phyloP scores from a whole-genome alignment of 2,329 filamentous ascomycete species.

The Colletotrichum camelliae region DNA sequence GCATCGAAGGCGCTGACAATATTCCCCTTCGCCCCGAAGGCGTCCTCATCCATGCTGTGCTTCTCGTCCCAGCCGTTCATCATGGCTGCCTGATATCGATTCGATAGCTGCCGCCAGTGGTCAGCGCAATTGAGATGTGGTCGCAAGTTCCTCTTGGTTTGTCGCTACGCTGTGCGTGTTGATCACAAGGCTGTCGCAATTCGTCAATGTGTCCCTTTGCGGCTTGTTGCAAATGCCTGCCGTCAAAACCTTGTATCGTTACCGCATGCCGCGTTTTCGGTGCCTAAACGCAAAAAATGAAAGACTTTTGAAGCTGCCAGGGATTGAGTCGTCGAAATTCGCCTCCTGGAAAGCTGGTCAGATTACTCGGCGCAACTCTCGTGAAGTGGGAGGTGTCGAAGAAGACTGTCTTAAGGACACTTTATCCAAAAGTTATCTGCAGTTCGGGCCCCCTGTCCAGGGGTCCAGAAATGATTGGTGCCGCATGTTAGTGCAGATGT shows the following conservation, averaged over 20 bases:
- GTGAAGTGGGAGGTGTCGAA: not conserved
- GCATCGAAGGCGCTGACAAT: slow-evolving; percentile 92
- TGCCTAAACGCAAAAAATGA: not conserved
- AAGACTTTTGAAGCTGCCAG: not conserved
- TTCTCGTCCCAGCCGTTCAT: slow-evolving; percentile 84
- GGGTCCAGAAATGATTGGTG: slow-evolving; percentile 21
- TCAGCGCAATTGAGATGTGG: not conserved
- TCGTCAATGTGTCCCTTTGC: not conserved
- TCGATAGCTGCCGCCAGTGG: not conserved
- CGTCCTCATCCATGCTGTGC: slow-evolving; percentile 72
- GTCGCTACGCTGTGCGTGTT: not conserved
- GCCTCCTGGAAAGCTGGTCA: slow-evolving; percentile 8
- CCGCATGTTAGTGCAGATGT: not conserved
- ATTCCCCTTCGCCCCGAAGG: slow-evolving; percentile 76
- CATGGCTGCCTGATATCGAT: not conserved
- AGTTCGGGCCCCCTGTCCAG: slow-evolving; percentile 16
- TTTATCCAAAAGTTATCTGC: slow-evolving; percentile 24
- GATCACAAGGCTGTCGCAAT: not conserved
- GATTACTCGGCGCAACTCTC: slow-evolving; percentile 13
- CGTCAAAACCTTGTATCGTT: not conserved
- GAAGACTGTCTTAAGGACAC: slow-evolving; percentile 21
- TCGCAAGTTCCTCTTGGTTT: not conserved
- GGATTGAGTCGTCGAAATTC: not conserved
- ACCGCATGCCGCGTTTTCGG: slow-evolving; percentile 14
- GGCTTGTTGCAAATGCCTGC: slow-evolving; percentile 20